Base-by-base conservation (phyloP, 2,329 filamentous ascomycete genomes). In the Penicillium sp. region DNA sequence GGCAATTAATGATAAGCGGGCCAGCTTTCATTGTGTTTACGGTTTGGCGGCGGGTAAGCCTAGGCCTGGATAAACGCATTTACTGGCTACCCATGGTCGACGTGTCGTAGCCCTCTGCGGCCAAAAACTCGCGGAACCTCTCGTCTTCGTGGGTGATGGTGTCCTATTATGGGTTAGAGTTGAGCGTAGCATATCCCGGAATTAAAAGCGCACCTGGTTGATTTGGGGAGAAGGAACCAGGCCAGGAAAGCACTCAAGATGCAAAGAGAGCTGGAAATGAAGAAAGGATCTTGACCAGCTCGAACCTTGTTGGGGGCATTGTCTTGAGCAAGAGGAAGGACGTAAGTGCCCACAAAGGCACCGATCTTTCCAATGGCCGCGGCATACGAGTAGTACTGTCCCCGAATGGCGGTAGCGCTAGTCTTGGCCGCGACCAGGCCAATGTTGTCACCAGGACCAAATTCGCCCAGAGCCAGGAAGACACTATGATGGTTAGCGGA, bases 361-460 rank as follows among this genome's bases (percentile, higher is more conserved):
- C 78, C 78, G 19, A 81, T 67, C 62, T 80, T 81, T 39, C 78
- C 78, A 14, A 73, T 59, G 3, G 78, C 78, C 0, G 78, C 78
- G 8, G 78, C 78, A 51, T 80, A 77, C 9, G 77, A 84, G 67
- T 88, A 88, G 73, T 87, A 88, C 69, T 90, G 85, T 2, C 92
- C 93, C 39, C 92, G 85, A n/a, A 97, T 88, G 19, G 90, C 89
- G 4, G 93, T 96, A 0, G 93, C 91, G 67, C 88, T 92, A 2
- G 91, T 93, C 80, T 96, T 96, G 47, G 90, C 89, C 0, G 93
- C 92, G 29, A 96, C 75, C 0, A 96, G 83, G 3, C 92, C 92
- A 65, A 96, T 96, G 73, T 96, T 96, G 78, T 96, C 90, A 13
- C 93, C 93, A 0, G 93, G 92, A 0, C 93, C 92, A 42, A 96